Evolutionary conservation across 2,329 filamentous ascomycete genomes (phyloP), one percentile per base, ranked within the genome.

Genomic region (Zalaria sp.): DNA sequence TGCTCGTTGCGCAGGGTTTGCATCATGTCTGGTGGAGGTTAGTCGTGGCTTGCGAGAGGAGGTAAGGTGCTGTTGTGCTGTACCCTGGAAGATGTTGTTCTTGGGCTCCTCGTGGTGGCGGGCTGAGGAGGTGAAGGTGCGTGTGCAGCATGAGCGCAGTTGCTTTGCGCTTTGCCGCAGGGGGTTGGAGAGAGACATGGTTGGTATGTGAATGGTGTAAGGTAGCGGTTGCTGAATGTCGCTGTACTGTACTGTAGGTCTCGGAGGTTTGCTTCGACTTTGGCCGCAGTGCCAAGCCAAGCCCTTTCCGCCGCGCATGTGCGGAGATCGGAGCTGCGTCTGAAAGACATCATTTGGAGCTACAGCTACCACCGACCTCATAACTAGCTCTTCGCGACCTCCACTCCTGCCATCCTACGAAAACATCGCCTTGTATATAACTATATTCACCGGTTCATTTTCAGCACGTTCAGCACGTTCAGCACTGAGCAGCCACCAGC

Each of bases 131-230:
- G 41, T n/a, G 27, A 41, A 43, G 25, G 27, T n/a, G 35, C 36
- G n/a, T 26, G 27, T 32, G 38, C 38, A 40, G 8, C n/a, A 40
- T 40, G 38, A 7, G 29, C 29, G 29, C 29, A 32, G 29, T 32
- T 32, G 29, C 29, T n/a, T 7, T 32, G 29, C 29, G n/a, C 29
- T 7, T n/a, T 32, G 29, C 29, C 29, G 29, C n/a, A 38, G 34
- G 4, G 42, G 29, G 9, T 38, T 38, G 32, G 36, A 32, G 31
- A 40, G 11, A 27, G 42, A 43, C 42, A 43, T 43, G 37, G 35
- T 43, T n/a, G 26, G 34, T 38, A 4, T n/a, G 3, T 32, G n/a
- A 7, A 11, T 38, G 25, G 36, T 11, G 27, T 11, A 25, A n/a
- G n/a, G n/a, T 10, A 3, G 34, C 34, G 25, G n/a, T 6, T 38